phyloP scores from a whole-genome alignment of 2,329 filamentous ascomycete genomes.

The Aspergillus persii region DNA sequence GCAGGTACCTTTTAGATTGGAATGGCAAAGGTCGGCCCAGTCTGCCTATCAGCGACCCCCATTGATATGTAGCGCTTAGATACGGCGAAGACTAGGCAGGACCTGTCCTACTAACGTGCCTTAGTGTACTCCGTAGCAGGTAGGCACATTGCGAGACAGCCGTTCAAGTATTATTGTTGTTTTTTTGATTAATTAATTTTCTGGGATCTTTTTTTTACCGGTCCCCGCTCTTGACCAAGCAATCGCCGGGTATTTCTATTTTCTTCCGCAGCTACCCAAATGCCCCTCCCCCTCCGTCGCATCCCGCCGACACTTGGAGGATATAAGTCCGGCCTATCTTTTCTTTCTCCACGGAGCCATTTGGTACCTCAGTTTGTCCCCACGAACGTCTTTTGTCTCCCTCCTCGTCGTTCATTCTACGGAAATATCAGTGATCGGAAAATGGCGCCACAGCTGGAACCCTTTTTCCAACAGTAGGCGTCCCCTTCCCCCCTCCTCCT shows the following conservation, averaged over 20 bases:
- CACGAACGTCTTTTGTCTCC: slow-evolving; percentile 13
- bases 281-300: slow-evolving; percentile 36
- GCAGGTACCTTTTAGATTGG: not conserved
- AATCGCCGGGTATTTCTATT: slow-evolving; percentile 11
- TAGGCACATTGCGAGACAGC: too few species aligned
- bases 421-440: slow-evolving; percentile 51
- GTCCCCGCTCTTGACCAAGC: slow-evolving; percentile 6
- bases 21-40: not conserved
- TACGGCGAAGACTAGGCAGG: slow-evolving; percentile 2
- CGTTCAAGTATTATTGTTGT: too few species aligned
- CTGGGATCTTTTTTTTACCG: not conserved
- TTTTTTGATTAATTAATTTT: too few species aligned
- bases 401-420: slow-evolving; percentile 41
- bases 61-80: slow-evolving; percentile 8
- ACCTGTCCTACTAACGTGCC: too few species aligned
- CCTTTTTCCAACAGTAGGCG: slow-evolving; percentile 77
- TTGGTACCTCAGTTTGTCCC: slow-evolving; percentile 4
- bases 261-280: slow-evolving; percentile 19
- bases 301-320: slow-evolving; percentile 25
- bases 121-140: too few species aligned
- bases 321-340: slow-evolving; percentile 11
- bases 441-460: slow-evolving; percentile 88
- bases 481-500: not conserved
- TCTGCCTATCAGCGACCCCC: not conserved
- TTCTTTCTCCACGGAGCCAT: slow-evolving; percentile 2